phyloP scores from a whole-genome alignment of 441 rosid species.

The Cnidoscolus chayamansa region DNA sequence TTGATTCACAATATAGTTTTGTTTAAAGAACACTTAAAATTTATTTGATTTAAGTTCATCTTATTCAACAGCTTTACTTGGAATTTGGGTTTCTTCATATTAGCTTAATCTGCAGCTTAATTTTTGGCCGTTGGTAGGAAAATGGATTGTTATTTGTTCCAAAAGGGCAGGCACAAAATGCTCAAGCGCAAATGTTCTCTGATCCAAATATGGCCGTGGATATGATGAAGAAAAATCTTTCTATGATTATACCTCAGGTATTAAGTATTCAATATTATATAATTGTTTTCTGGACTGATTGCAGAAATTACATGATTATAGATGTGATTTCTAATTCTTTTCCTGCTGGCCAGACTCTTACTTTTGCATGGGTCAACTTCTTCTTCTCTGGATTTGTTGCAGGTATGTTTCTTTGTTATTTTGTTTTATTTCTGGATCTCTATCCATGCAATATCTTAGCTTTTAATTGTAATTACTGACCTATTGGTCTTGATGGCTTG shows the following conservation, averaged over 20 bases:
- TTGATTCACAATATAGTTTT: not conserved
- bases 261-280: not conserved
- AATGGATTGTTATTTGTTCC: constrained; percentile 87
- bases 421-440: not conserved
- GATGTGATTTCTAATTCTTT: constrained; percentile 9
- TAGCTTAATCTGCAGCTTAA: not conserved
- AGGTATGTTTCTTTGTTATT: constrained; percentile 44
- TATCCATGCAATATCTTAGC: not conserved
- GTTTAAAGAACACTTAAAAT: not conserved
- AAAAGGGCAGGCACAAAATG: constrained; percentile 69
- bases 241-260: constrained; percentile 98
- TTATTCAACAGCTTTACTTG: not conserved
- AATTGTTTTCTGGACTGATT: constrained; percentile 11
- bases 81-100: not conserved
- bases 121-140: constrained; percentile 46
- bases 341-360: constrained; percentile 66
- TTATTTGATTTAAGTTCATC: not conserved
- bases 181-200: constrained; percentile 98
- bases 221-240: constrained; percentile 99
- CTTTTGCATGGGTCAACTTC: constrained; percentile 98
- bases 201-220: constrained; percentile 99
- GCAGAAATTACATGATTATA: constrained; percentile 19
- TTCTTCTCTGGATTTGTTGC: constrained; percentile 99
- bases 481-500: constrained; percentile 12
- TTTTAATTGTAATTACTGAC: not conserved